Evolutionary conservation across 2,329 filamentous ascomycete genomes (phyloP), one percentile per base, ranked within the genome.

Genomic region (Fusarium newnesense): DNA sequence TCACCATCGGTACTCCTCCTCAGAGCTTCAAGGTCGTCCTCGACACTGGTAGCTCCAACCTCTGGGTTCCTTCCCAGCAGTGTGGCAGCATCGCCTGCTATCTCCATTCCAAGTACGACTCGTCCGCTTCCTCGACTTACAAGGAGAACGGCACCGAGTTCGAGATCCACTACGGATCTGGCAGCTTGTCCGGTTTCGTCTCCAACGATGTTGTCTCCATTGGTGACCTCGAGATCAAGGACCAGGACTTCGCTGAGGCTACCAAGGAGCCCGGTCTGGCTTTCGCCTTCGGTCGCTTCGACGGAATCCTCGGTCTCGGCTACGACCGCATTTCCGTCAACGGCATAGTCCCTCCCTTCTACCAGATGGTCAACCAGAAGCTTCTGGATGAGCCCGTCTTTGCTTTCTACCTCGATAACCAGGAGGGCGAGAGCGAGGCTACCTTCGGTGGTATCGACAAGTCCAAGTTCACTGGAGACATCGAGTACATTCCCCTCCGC

Each of bases 271-370:
- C 96, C 74, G 97, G 97, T 72, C 90, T 99, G 79, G 96, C 96
- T 64, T 99, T 99, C 81, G 96, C 96, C 80, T 99, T 99, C 80
- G 96, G 96, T 80, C 91, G 94, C 77, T 99, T 99, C 80, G 96
- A 99, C 80, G 96, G 96, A 79, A 99, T 99, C 78, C 87, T 99
- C 71, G 96, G 96, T 80, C 90, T 99, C 70, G 96, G 94, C 71
- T 99, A 94, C 79, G 94, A 98, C 84, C 94, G 92, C 80, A 97
- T 99, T 84, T 95, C 95, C n/a, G 96, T 99, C 79, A 98, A 99
- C 88, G 87, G 90, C 80, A 97, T 99, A 67, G 90, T 95, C 53
- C 96, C 96, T 70, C 96, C 96, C 59, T 98, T 99, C 86, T 98
- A 98, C 89, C 94, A 94, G 84, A 94, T 98, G 93, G 81, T 98